Evolutionary conservation across 441 rosid genomes (phyloP), one percentile per base, ranked within the genome.

Genomic region (Adansonia gregorii): DNA sequence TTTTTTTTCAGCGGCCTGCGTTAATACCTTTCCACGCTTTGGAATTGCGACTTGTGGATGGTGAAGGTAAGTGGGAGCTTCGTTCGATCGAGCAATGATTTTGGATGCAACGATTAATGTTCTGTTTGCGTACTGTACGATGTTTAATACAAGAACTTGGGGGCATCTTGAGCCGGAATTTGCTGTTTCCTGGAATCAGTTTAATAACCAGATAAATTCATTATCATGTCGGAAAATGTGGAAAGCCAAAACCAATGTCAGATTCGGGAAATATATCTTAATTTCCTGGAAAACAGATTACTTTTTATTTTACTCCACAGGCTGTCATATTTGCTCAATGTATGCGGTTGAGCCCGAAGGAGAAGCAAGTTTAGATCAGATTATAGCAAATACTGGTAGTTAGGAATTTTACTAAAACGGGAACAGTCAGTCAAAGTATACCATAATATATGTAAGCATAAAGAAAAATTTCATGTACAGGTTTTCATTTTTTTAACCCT

Each of bases 1-100:
- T 35, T 67, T 77, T 6, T 31, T 79, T 6, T 31, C 90, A 97
- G 99, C 97, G 98, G 24, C 98, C 98, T 77, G 99, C 99, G 54
- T 79, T 97, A 63, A 94, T 94, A 81, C 97, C 94, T 24, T 97
- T 91, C 83, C 99, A 97, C 73, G 82, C 94, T 0, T 64, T 83
- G 84, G 98, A 97, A 83, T 79, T 97, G 45, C 88, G 97, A 84
- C 88, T 97, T 79, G 93, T 92, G 54, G 99, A 97, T 74, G 99
- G 99, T 46, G 99, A 94, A 88, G 99, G 98, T 67, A 87, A 91
- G 72, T 97, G 99, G 99, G 95, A 97, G 82, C 95, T 97, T 35
- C 98, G 93, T 39, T 67, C 85, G 24, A 93, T 97, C 56, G 85
- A 86, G 73, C 94, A 89, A 69, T 87, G 85, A 89, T 35, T 64